Percentiles rank a stretch among this genome's conserved stretches.
Conservation (phyloP, 192 early-diverging fungal species). For the Backusella sp. region DNA sequence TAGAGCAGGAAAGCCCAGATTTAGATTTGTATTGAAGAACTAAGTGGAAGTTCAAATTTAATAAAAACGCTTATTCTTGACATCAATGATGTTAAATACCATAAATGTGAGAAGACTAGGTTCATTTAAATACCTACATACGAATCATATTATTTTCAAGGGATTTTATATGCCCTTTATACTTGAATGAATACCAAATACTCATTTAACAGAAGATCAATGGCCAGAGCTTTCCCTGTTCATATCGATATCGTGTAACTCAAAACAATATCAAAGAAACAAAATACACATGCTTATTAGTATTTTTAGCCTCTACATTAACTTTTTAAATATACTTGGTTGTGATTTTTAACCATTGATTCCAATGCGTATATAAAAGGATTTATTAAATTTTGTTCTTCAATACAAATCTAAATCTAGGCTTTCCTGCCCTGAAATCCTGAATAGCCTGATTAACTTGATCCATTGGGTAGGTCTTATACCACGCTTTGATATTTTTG, state of each 20-base stretch:
- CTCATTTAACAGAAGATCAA: no score
- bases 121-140: no score
- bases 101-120: no score
- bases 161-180: no score
- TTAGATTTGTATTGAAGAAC: slow-evolving; percentile 71
- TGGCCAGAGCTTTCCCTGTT: no score
- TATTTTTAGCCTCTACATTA: not conserved
- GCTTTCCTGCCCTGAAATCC: slow-evolving; percentile 40
- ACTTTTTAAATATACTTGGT: not conserved
- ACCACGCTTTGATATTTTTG: slow-evolving; percentile 50
- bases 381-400: slow-evolving; percentile 36
- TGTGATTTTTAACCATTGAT: not conserved
- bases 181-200: no score
- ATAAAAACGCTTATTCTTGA: not conserved
- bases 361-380: not conserved
- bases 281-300: no score
- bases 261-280: no score
- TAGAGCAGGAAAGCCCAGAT: slow-evolving; percentile 60
- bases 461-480: slow-evolving; percentile 56
- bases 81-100: no score
- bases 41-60: slow-evolving; percentile 15
- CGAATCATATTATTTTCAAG: no score
- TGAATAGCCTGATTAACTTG: slow-evolving; percentile 55
- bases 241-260: no score
- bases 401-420: slow-evolving; percentile 70